Evolutionary conservation across 345 rosid species (phyloP), one percentile per base, ranked within the genome.

Genomic region (Populus tremula): DNA sequence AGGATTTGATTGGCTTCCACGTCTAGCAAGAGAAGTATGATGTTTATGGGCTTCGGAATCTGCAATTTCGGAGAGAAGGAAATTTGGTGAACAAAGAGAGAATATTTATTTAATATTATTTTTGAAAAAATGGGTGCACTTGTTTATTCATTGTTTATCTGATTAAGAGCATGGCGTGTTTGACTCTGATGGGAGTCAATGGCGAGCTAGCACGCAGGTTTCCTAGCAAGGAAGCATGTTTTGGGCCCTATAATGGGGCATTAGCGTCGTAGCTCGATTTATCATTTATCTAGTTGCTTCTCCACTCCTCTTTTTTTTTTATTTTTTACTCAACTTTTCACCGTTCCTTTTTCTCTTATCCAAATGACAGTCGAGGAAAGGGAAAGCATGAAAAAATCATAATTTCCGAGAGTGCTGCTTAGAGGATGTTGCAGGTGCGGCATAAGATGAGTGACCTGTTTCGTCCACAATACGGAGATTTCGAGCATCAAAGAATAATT

Each of bases 161-260:
- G 64, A 27, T 21, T 2, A 20, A 16, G 66, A 56, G 43, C 5
- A 3, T 23, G 67, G 33, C 2, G 54, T 8, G 2, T 38, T 76
- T 85, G 77, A 82, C 87, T 75, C 77, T 12, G 80, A 79, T 69
- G 80, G 78, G 38, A 69, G 82, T 75, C 73, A 78, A 82, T 20
- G 35, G 76, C 64, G 79, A 70, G 67, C 29, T 54, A 49, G 69
- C 66, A 49, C 23, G 17, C 75, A 72, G 71, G 78, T 82, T 78
- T 67, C 79, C 85, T 67, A 14, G 41, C 75, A 70, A 78, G 78
- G 77, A 67, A 73, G 84, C 87, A 82, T 81, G 81, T 49, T 77
- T 75, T 66, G 45, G 39, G 88, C 81, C 86, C 31, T 41, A 53
- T 64, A 21, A 50, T 25, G 68, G 70, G 74, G 67, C 23, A 13